phyloP scores from a whole-genome alignment of 2,329 filamentous ascomycete genomes.

The Coniochaeta sp. region DNA sequence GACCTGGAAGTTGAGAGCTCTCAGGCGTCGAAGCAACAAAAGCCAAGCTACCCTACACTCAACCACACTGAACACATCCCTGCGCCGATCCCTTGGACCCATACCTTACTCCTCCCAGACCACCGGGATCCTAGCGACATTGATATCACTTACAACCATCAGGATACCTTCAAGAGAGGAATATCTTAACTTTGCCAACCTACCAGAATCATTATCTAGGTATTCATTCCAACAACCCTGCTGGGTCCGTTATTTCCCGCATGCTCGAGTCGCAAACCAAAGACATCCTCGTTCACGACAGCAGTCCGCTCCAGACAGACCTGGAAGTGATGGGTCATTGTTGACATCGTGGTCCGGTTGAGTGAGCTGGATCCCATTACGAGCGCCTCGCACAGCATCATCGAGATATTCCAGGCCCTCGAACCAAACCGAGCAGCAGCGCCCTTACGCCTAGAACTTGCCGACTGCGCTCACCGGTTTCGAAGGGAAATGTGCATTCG shows the following conservation, averaged over 20 bases:
- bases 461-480: background rate
- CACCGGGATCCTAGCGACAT: too few species aligned
- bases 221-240: too few species aligned
- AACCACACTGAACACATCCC: too few species aligned
- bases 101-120: too few species aligned
- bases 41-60: background rate
- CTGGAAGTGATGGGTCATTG: constrained; percentile 5
- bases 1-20: too few species aligned
- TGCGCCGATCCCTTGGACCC: too few species aligned
- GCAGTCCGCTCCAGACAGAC: constrained; percentile 1
- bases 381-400: constrained; percentile 4
- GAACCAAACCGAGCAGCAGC: constrained; percentile 1
- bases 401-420: constrained; percentile 2
- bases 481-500: background rate
- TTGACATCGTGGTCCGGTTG: constrained; percentile 5
- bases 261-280: background rate
- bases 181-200: too few species aligned
- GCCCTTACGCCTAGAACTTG: background rate
- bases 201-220: too few species aligned
- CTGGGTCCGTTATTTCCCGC: too few species aligned
- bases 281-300: constrained; percentile 4
- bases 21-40: too few species aligned
- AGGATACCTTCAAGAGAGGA: too few species aligned
- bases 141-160: too few species aligned
- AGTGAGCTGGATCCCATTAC: constrained; percentile 3